These are phyloP conservation scores for Mycena belliarum DNA, from an alignment of 768 basidiomycete genomes.

Conservation along the genomic window DNA sequence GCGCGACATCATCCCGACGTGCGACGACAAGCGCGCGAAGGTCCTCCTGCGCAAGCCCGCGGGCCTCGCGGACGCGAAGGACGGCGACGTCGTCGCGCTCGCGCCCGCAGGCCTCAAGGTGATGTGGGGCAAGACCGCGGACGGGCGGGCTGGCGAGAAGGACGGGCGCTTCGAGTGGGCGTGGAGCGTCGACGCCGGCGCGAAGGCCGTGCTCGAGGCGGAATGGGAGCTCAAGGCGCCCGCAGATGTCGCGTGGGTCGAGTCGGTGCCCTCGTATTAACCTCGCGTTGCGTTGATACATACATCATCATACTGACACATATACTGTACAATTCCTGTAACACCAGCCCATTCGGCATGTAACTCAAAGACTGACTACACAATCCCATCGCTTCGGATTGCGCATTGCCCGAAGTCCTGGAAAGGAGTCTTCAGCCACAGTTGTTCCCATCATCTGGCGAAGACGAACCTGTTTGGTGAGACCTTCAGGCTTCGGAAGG, in stretches of 20 bases:
- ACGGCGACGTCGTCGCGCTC: slow-evolving; percentile 37
- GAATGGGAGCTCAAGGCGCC: slow-evolving; percentile 56
- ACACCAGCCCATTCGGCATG: no score
- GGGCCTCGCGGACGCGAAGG: slow-evolving; percentile 46
- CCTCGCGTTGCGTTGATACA: not conserved
- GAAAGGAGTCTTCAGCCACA: not conserved
- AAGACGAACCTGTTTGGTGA: slow-evolving; percentile 42
- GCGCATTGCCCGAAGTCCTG: slow-evolving; percentile 22
- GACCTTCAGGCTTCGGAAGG: slow-evolving; percentile 61
- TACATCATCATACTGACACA: no score
- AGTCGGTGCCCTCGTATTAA: slow-evolving; percentile 16
- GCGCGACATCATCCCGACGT: slow-evolving; percentile 47
- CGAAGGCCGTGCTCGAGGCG: slow-evolving; percentile 43
- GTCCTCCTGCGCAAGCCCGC: slow-evolving; percentile 49
- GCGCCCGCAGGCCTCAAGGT: slow-evolving; percentile 30
- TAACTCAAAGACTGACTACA: slow-evolving; percentile 1
- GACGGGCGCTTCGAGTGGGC: slow-evolving; percentile 61
- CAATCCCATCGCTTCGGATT: slow-evolving; percentile 21
- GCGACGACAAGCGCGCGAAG: slow-evolving; percentile 41
- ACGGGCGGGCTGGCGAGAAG: slow-evolving; percentile 51
- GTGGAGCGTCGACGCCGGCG: slow-evolving; percentile 43
- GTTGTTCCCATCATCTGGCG: not conserved
- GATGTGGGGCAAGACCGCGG: slow-evolving; percentile 36
- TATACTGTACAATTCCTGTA: not conserved
- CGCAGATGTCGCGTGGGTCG: slow-evolving; percentile 31